These are phyloP conservation scores for Albatrellus ellisii DNA, from an alignment of 768 basidiomycete species.

Conservation along the genomic window DNA sequence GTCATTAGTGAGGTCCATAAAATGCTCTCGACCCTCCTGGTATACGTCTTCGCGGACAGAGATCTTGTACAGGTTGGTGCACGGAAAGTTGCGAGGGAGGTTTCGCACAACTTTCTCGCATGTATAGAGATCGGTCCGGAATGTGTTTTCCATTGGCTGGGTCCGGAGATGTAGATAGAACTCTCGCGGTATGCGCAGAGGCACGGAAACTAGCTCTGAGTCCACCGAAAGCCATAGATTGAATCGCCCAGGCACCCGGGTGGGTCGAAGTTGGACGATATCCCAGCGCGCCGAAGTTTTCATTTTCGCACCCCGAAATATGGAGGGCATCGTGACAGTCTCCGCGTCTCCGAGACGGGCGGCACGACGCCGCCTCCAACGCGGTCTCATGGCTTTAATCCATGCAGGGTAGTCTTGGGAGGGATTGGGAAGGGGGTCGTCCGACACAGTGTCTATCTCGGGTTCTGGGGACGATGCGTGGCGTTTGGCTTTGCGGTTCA, in stretches of 20 bases:
- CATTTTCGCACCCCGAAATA: conserved; percentile 55
- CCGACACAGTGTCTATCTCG: conserved; percentile 16
- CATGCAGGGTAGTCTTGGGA: conserved; percentile 56
- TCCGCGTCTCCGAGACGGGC: conserved; percentile 24
- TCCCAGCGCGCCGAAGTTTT: conserved; percentile 74
- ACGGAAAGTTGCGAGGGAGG: conserved; percentile 68
- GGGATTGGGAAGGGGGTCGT: conserved; percentile 47
- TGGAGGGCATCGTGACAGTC: conserved; percentile 43
- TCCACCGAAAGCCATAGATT: conserved; percentile 82
- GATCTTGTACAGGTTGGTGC: conserved; percentile 72
- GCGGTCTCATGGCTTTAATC: conserved; percentile 61
- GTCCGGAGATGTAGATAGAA: conserved; percentile 88
- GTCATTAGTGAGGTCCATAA: conserved; percentile 85
- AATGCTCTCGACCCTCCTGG: conserved; percentile 77
- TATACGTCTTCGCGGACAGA: conserved; percentile 76
- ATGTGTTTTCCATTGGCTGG: conserved; percentile 48
- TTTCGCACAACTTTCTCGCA: conserved; percentile 62
- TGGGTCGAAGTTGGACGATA: conserved; percentile 78
- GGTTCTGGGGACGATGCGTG: conserved; percentile 31
- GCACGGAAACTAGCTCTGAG: conserved; percentile 62
- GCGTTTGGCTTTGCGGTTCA: conserved; percentile 32
- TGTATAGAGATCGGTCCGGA: conserved; percentile 55
- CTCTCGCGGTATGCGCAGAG: conserved; percentile 77
- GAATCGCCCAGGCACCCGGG: conserved; percentile 67
- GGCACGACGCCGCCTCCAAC: conserved; percentile 57